These are phyloP conservation scores for Hordeum pubiflorum DNA, from an alignment of 202 grass and related monocot genomes.

Conservation along the genomic window DNA sequence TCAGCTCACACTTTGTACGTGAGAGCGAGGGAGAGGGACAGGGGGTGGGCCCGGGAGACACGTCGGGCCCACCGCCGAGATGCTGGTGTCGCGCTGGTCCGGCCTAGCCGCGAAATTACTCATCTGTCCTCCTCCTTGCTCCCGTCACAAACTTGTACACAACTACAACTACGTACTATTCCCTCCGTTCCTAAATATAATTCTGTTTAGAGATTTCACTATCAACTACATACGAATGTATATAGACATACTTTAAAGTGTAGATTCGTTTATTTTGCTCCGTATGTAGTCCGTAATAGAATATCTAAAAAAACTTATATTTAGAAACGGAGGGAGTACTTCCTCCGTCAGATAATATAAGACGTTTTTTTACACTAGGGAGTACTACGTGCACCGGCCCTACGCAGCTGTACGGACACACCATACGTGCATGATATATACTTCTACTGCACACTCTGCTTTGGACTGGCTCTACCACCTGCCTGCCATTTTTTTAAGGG, in stretches of 20 bases:
- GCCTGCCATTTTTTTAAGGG: background rate
- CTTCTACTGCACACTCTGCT: background rate
- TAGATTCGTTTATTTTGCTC: no score
- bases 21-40: background rate
- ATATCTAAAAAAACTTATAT: no score
- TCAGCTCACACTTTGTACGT: conserved; percentile 39
- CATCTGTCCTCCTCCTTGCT: background rate
- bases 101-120: conserved; percentile 9
- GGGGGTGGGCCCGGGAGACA: conserved; percentile 23
- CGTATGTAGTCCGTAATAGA: no score
- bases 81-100: background rate
- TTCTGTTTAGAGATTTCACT: no score
- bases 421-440: background rate
- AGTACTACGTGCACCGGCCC: no score
- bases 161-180: background rate
- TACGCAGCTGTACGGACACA: background rate
- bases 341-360: no score
- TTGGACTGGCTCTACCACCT: background rate
- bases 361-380: no score
- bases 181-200: no score
- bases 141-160: background rate
- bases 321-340: no score
- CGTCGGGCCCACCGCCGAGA: conserved; percentile 17
- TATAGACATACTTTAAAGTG: no score
- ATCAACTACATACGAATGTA: no score